phyloP scores from a whole-genome alignment of 2,329 filamentous ascomycete genomes.

The Microdochium bolleyi region DNA sequence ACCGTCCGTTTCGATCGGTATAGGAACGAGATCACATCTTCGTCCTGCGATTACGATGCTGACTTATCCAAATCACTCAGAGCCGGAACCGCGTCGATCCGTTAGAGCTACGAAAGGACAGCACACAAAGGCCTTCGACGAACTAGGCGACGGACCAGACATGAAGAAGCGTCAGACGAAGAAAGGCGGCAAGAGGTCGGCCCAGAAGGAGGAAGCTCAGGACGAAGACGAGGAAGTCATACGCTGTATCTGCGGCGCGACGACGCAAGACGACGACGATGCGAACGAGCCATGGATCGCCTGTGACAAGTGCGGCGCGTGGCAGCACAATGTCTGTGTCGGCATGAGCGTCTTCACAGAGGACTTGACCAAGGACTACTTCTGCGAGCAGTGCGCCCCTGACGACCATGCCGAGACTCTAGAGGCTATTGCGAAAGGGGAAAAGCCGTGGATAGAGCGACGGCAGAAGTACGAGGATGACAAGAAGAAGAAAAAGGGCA shows the following conservation, averaged over 20 bases:
- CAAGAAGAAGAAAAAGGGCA: slow-evolving; percentile 52
- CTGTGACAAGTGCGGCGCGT: slow-evolving; percentile 85
- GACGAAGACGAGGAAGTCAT: slow-evolving; percentile 70
- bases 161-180: slow-evolving; percentile 25
- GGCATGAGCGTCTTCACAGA: slow-evolving; percentile 73
- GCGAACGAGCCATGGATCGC: slow-evolving; percentile 90
- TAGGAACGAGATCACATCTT: too few relatives aligned
- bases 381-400: slow-evolving; percentile 83
- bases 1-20: too few relatives aligned
- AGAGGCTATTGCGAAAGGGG: slow-evolving; percentile 68
- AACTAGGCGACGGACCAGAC: slow-evolving; percentile 53
- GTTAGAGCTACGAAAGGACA: slow-evolving; percentile 96
- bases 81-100: slow-evolving; percentile 79
- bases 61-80: slow-evolving; percentile 11
- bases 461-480: slow-evolving; percentile 57
- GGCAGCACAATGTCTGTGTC: slow-evolving; percentile 98
- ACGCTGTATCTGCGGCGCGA: slow-evolving; percentile 86
- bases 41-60: too few relatives aligned
- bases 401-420: slow-evolving; percentile 76
- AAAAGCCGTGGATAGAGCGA: slow-evolving; percentile 77
- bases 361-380: slow-evolving; percentile 76
- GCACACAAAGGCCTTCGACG: slow-evolving; percentile 80
- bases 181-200: slow-evolving; percentile 48
- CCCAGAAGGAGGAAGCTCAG: slow-evolving; percentile 42
- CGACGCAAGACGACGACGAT: slow-evolving; percentile 73